Evolutionary conservation across 768 basidiomycete species (phyloP).

Genomic region (Cystoderma amianthinum): DNA sequence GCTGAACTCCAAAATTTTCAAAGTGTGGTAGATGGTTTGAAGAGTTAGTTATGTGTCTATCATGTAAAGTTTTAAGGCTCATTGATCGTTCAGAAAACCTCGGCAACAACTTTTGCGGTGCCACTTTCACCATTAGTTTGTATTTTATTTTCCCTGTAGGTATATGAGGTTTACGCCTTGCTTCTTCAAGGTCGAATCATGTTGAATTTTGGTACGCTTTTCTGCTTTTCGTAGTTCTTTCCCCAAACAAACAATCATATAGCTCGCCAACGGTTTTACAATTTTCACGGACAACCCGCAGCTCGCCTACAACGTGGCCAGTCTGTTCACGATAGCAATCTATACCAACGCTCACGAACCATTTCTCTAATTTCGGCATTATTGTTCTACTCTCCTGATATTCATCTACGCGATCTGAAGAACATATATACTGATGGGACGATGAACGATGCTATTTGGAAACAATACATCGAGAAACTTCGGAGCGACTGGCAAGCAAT

Average conservation of each 20-base stretch:
- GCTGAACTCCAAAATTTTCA: constrained; percentile 31
- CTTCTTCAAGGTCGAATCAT: constrained; percentile 32
- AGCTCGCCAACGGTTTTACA: background rate
- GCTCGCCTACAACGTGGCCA: constrained; percentile 38
- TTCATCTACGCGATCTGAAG: constrained; percentile 36
- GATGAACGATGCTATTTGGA: constrained; percentile 34
- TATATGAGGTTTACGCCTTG: background rate
- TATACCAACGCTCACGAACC: constrained; percentile 22
- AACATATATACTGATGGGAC: constrained; percentile 42
- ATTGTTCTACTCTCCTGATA: constrained; percentile 43
- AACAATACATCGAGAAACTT: constrained; percentile 32
- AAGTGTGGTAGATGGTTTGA: constrained; percentile 22
- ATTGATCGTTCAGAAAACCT: constrained; percentile 16
- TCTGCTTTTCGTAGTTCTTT: background rate
- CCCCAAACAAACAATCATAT: background rate
- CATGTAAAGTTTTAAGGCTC: background rate
- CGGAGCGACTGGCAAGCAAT: constrained; percentile 45
- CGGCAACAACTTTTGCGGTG: constrained; percentile 13
- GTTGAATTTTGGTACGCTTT: constrained; percentile 32
- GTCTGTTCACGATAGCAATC: constrained; percentile 25
- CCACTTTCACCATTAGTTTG: constrained; percentile 19
- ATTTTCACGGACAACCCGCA: constrained; percentile 5
- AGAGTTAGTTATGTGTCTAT: constrained; percentile 17
- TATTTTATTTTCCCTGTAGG: background rate
- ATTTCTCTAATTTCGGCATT: constrained; percentile 31